These are phyloP conservation scores for Cladosporium sp. DNA, from an alignment of 2,329 filamentous ascomycete genomes.

Conservation along the genomic window DNA sequence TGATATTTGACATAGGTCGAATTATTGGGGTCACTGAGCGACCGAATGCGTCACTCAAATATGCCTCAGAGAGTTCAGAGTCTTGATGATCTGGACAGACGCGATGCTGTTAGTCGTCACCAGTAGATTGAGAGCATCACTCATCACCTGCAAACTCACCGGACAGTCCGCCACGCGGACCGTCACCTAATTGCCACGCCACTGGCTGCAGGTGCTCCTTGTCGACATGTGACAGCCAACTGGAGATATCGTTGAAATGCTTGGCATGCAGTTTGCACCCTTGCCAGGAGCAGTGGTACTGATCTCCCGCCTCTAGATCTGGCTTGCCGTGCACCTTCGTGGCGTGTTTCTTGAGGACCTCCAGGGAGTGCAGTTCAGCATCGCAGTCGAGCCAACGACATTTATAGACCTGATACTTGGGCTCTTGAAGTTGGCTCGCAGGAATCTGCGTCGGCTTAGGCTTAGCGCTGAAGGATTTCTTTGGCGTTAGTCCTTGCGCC, in stretches of 20 bases:
- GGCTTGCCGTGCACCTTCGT: conserved; percentile 50
- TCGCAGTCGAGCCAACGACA: conserved; percentile 57
- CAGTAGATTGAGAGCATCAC: not conserved
- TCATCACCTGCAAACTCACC: conserved; percentile 46
- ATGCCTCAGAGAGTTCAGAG: conserved; percentile 35
- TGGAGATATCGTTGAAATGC: conserved; percentile 36
- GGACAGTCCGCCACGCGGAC: conserved; percentile 50
- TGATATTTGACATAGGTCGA: conserved; percentile 9
- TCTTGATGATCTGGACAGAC: not conserved
- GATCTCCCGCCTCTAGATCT: conserved; percentile 26
- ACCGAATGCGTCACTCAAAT: conserved; percentile 45
- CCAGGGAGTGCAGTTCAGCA: conserved; percentile 58
- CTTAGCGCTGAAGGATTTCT: conserved; percentile 15
- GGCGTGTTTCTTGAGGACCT: conserved; percentile 56
- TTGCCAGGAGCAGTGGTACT: conserved; percentile 45
- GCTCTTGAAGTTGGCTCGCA: conserved; percentile 14
- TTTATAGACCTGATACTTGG: conserved; percentile 46
- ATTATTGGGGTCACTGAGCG: conserved; percentile 45
- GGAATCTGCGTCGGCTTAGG: conserved; percentile 8
- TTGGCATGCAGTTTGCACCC: conserved; percentile 32
- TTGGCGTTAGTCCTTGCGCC: conserved; percentile 25
- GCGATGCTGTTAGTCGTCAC: conserved; percentile 3
- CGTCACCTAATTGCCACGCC: conserved; percentile 58
- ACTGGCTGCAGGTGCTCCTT: conserved; percentile 49
- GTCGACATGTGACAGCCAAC: conserved; percentile 51